Base-by-base conservation (phyloP, 2,329 filamentous ascomycete genomes). In the Paraphoma sp. region DNA sequence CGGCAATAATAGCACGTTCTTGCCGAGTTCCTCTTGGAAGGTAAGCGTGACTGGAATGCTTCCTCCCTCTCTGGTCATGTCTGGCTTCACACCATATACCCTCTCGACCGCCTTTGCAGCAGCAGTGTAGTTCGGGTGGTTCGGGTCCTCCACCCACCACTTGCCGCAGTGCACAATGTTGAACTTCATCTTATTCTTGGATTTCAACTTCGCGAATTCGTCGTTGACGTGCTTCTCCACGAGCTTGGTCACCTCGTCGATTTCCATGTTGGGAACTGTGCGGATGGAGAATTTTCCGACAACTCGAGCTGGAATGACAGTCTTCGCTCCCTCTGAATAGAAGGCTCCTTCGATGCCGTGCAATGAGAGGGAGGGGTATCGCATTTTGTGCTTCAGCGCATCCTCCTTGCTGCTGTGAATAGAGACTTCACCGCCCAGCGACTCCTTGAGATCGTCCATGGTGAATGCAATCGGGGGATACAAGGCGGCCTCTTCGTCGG, bases 61-160 rank as follows among this genome's bases (percentile, higher is more conserved):
- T 69, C 95, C 95, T 78, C 95, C 95, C 82, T 99, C 95, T 61
- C 95, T 87, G 41, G 95, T 99, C 79, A 97, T 90, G 80, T 99
- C 95, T 28, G 95, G 95, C 82, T 93, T 85, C 52, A 97, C 90
- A 51, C 91, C 91, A 86, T 93, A 99, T 38, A 99, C 95, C 63
- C 92, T 87, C 83, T 98, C 90, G 33, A 95, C 93, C n/a, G 95
- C 95, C 85, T 97, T 98, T 73, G 89, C 87, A 12, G 95, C 95
- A 28, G 94, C 94, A 30, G 88, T 86, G 81, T 98, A 99, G 85
- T 99, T 99, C 93, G 95, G 98, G 85, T 99, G 94, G 81, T 96
- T 95, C 30, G 95, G 94, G 74, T 90, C 93, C 45, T 96, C 93
- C 46, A 96, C 93, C 95, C 95, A 99, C 95, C 95, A 99, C 81